Base-by-base conservation (phyloP, 1,284 basidiomycete species). In the Cystobasidium slooffiae region DNA sequence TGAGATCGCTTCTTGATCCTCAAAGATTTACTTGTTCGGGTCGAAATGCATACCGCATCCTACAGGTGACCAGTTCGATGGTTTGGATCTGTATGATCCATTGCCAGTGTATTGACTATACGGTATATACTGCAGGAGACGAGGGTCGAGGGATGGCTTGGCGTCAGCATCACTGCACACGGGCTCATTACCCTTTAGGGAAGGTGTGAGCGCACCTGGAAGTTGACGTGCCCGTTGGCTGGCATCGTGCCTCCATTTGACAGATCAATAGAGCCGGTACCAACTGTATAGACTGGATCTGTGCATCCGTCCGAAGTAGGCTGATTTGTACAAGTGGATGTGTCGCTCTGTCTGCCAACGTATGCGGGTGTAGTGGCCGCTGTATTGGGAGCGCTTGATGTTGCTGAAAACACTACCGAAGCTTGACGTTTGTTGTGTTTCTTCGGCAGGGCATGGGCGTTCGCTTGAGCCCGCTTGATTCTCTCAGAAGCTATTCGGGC, bases 21-120 rank as follows among this genome's bases (percentile, higher is more conserved):
- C 14, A 22, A n/a, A 37, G n/a, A 56, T 47, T 1, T 55, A 66
- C 64, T 69, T 69, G 44, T 72, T 72, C 12, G 69, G 69, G 44
- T 72, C 69, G 41, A 72, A 72, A 55, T 72, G 68, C 44, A 72
- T 31, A 8, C 69, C 61, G 69, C 69, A 58, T 12, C 46, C 51
- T 5, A 72, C 55, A 10, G 58, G 69, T 6, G 47, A 62, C 69
- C 69, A 72, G 6, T 44, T 64, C 3, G 44, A 52, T 7, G 69
- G 69, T 20, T 49, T 62, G 58, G 55, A 18, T 20, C 69, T 44
- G 55, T 72, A 72, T 1, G 69, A 72, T 5, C 69, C 69, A 39
- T 14, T 55, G 51, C 69, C 69, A 49, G 59, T 39, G 41, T 72
- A 72, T 24, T 72, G 55, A n/a, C 37, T 61, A 18, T 63, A 61